Evolutionary conservation across 306 rosid species (phyloP).

Genomic region (Hylodesmum podocarpum): DNA sequence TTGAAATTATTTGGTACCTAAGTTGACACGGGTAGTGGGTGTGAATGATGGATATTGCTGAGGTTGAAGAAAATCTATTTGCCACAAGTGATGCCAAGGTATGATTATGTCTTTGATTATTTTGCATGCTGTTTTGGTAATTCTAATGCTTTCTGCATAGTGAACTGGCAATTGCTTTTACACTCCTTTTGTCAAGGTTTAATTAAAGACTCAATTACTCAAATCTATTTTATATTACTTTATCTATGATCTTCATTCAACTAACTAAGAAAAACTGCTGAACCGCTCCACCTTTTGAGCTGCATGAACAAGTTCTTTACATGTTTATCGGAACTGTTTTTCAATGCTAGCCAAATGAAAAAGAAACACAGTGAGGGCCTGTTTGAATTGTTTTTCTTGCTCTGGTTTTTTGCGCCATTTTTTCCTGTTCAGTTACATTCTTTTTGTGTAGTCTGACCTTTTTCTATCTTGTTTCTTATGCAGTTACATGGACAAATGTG

Average conservation of each 20-base stretch:
- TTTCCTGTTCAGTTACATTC: background rate
- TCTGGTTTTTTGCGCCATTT: background rate
- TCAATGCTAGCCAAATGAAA: conserved; percentile 6
- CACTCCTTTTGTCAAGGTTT: background rate
- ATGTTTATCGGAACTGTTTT: conserved; percentile 4
- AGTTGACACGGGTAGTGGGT: conserved; percentile 17
- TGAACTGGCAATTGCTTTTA: background rate
- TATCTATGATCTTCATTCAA: conserved; percentile 4
- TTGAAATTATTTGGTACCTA: conserved; percentile 37
- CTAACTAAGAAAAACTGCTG: background rate
- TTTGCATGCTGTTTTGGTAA: conserved; percentile 13
- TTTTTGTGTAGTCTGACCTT: background rate
- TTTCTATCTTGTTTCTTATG: conserved; percentile 32
- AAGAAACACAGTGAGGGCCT: background rate
- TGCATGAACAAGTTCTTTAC: background rate
- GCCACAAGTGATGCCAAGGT: conserved; percentile 92
- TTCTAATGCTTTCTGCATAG: background rate
- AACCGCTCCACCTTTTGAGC: background rate
- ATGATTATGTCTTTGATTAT: conserved; percentile 18
- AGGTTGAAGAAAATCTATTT: conserved; percentile 79
- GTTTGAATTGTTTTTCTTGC: background rate
- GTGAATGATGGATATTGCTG: conserved; percentile 66
- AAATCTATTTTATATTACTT: background rate
- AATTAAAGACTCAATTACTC: background rate
- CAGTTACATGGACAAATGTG: conserved; percentile 96